Percentiles rank a stretch among this genome's conserved stretches.
phyloP scores from a whole-genome alignment of 495 filamentous ascomycete genomes.

The Lentithecium fluviatile region DNA sequence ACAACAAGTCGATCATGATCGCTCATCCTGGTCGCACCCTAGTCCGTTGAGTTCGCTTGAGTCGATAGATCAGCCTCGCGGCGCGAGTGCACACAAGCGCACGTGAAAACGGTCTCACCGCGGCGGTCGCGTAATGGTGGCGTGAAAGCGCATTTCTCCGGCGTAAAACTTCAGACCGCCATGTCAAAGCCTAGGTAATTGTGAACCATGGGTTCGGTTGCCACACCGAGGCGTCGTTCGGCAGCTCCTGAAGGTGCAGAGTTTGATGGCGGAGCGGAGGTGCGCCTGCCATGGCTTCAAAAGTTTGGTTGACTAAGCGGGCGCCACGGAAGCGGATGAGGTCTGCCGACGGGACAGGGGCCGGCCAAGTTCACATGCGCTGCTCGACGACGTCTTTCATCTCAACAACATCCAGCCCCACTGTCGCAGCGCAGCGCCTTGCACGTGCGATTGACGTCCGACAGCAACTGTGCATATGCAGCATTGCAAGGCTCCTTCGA shows the following conservation, averaged over 20 bases:
- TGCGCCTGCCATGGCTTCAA: background rate
- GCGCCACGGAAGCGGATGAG: background rate
- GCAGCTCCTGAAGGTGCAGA: constrained; percentile 14
- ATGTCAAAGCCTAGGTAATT: background rate
- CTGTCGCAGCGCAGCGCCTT: background rate
- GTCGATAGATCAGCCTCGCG: constrained; percentile 12
- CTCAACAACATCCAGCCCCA: background rate
- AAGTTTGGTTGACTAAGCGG: background rate
- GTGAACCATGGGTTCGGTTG: background rate
- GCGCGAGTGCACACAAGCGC: background rate
- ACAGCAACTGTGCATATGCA: background rate
- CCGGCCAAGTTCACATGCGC: background rate
- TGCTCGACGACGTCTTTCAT: background rate
- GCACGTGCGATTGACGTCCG: background rate
- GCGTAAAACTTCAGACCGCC: background rate
- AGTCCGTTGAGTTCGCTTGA: constrained; percentile 26
- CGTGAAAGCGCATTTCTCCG: background rate
- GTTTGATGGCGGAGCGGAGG: background rate
- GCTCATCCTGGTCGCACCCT: constrained; percentile 14
- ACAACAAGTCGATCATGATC: constrained; percentile 15
- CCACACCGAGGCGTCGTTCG: constrained; percentile 22
- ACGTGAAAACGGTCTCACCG: constrained; percentile 3
- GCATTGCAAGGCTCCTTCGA: background rate
- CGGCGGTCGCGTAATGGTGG: background rate
- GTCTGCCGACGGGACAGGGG: background rate